Evolutionary conservation across 176 grass and related monocot genomes (phyloP), one percentile per base, ranked within the genome.

Genomic region (Phragmites australis): DNA sequence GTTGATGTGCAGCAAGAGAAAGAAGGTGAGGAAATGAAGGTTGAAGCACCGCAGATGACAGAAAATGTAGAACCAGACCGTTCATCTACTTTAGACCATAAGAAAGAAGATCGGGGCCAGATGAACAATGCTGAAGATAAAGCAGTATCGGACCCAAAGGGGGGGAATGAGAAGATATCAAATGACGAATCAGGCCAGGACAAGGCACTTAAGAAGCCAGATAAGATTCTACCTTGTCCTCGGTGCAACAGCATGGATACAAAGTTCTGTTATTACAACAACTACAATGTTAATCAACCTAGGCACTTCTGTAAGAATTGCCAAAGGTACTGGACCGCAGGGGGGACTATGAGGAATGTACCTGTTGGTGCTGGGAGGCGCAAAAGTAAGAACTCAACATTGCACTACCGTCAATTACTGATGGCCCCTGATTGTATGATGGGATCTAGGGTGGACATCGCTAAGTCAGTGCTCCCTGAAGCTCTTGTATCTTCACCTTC

Each of bases 211-310:
- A 95, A 95, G 79, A 95, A 95, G 69, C 93, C 93, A 53, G 93
- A 95, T 77, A 95, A 95, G 67, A 88, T 95, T 74, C 69, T 92
- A 50, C 84, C 93, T 34, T 95, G 90, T 49, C 93, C 93, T 81
- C 76, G 93, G 44, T 95, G 93, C 69, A 95, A 92, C 30, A 95
- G 93, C 74, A 89, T 95, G 90, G 93, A 95, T 37, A 95, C 93
- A 31, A 95, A 95, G 81, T 95, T 95, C 47, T 95, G 93, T 61
- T 95, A 95, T 45, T 95, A 95, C 84, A 95, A 95, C 65, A 94
- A 94, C 37, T 94, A 92, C 77, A 94, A 94, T 42, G 81, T 94
- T 54, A 94, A 90, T 72, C 93, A 94, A 62, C 93, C 87, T 29
- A 84, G 93, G 62, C 87, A 95, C 82, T 95, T 92, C 70, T 95